A percentile compares a stretch with the other conserved stretches of the same genome.
phyloP scores from a whole-genome alignment of 306 rosid genomes.

The Quercus glauca region DNA sequence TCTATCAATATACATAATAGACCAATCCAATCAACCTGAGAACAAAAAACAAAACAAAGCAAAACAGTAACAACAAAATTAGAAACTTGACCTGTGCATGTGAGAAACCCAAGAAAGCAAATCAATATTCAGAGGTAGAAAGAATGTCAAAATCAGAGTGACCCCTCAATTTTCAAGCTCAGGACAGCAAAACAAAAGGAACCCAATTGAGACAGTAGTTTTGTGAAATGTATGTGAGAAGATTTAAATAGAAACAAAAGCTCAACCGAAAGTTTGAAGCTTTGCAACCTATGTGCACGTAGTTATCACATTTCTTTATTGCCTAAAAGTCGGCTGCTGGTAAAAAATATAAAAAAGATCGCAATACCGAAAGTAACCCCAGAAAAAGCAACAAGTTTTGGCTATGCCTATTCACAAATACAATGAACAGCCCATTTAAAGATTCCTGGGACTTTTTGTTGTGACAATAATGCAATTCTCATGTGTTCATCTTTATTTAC shows the following conservation, averaged over 20 bases:
- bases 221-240: slow-evolving; percentile 7
- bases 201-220: not conserved
- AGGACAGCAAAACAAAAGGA: slow-evolving; percentile 15
- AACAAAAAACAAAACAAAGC: not conserved
- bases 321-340: slow-evolving; percentile 46
- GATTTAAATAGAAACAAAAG: slow-evolving; percentile 23
- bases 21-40: slow-evolving; percentile 9
- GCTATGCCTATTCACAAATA: not conserved
- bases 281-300: slow-evolving; percentile 58
- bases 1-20: not conserved
- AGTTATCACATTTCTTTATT: slow-evolving; percentile 22
- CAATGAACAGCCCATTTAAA: slow-evolving; percentile 20
- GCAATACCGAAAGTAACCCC: slow-evolving; percentile 29
- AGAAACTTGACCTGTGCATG: slow-evolving; percentile 37
- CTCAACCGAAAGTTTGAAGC: slow-evolving; percentile 50
- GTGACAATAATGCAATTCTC: not conserved
- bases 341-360: slow-evolving; percentile 8
- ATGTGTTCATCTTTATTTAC: not conserved
- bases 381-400: not conserved
- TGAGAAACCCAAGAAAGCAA: slow-evolving; percentile 10
- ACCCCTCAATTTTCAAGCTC: slow-evolving; percentile 10
- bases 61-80: slow-evolving; percentile 1
- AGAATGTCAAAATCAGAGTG: slow-evolving; percentile 19
- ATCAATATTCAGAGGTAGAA: slow-evolving; percentile 22
- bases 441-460: slow-evolving; percentile 14